Percentiles rank a stretch among this genome's conserved stretches.
These are phyloP conservation scores for Daldinia caldariorum DNA, from an alignment of 495 filamentous ascomycete species.

Conservation along the genomic window DNA sequence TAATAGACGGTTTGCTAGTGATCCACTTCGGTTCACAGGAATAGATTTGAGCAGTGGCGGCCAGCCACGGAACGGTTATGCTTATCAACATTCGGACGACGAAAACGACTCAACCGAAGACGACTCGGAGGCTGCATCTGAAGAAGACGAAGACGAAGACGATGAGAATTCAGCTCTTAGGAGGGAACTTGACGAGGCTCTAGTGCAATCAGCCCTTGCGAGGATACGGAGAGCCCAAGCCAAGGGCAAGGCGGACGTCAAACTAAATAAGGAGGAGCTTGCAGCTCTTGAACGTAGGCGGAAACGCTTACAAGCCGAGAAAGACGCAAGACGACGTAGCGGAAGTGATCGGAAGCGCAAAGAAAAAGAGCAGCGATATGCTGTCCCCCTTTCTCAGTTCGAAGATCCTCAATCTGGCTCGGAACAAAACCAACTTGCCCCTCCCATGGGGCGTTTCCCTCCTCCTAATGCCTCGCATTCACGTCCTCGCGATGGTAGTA, in stretches of 20 bases:
- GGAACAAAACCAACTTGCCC: constrained; percentile 33
- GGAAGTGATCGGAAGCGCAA: constrained; percentile 41
- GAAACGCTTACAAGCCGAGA: constrained; percentile 65
- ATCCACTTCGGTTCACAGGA: constrained; percentile 70
- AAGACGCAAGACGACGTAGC: constrained; percentile 41
- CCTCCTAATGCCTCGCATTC: constrained; percentile 47
- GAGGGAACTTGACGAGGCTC: constrained; percentile 65
- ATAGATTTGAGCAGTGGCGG: constrained; percentile 64
- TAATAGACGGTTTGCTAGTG: constrained; percentile 62
- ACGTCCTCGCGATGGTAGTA: constrained; percentile 48
- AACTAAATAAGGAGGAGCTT: constrained; percentile 76
- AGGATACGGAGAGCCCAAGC: constrained; percentile 79
- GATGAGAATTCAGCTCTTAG: constrained; percentile 64
- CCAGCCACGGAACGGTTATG: constrained; percentile 52
- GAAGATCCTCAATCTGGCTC: constrained; percentile 38
- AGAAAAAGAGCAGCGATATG: constrained; percentile 53
- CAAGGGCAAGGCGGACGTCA: constrained; percentile 78
- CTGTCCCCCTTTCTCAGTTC: constrained; percentile 54
- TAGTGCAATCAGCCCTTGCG: constrained; percentile 77
- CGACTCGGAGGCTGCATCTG: constrained; percentile 53
- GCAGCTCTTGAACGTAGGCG: constrained; percentile 75
- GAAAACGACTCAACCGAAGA: constrained; percentile 64
- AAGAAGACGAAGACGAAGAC: constrained; percentile 60
- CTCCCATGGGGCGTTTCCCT: constrained; percentile 54
- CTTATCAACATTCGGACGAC: constrained; percentile 60